Percentiles rank a stretch among this genome's conserved stretches.
phyloP scores from a whole-genome alignment of 495 filamentous ascomycete species.

The Ascobolus immersus region DNA sequence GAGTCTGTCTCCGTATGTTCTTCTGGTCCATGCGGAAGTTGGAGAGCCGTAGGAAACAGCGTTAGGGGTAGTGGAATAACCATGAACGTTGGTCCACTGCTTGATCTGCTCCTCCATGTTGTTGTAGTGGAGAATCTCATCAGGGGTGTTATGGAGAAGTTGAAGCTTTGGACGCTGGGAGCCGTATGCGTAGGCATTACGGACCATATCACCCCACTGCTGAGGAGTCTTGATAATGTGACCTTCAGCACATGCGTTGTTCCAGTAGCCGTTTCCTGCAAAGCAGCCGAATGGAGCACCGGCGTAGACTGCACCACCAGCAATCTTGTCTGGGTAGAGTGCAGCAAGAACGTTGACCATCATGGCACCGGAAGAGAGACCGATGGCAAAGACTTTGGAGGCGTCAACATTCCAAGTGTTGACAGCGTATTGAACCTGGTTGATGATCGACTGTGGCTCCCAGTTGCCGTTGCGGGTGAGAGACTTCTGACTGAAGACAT shows the following conservation, averaged over 20 bases:
- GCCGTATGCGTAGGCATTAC: constrained; percentile 24
- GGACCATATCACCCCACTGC: constrained; percentile 25
- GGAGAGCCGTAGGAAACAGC: too few relatives aligned
- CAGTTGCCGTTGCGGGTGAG: constrained; percentile 32
- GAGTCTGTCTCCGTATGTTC: too few relatives aligned
- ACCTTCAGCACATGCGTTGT: constrained; percentile 22
- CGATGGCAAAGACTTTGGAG: constrained; percentile 26
- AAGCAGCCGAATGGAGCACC: constrained; percentile 27
- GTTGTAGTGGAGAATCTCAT: constrained; percentile 22
- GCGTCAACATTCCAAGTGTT: constrained; percentile 24
- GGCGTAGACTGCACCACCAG: constrained; percentile 24
- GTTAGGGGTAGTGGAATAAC: too few relatives aligned
- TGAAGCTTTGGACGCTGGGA: constrained; percentile 24
- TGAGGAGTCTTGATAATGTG: constrained; percentile 21
- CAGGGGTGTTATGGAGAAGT: constrained; percentile 26
- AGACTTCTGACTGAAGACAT: constrained; percentile 27
- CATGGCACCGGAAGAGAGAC: constrained; percentile 29
- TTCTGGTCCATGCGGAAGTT: too few relatives aligned
- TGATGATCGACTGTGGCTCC: constrained; percentile 32
- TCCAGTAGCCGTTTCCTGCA: constrained; percentile 23
- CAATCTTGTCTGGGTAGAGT: constrained; percentile 26
- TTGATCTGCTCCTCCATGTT: constrained; percentile 28
- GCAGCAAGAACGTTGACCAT: constrained; percentile 29
- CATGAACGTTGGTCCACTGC: constrained; percentile 28
- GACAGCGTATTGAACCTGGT: constrained; percentile 32